Percentiles rank a stretch among this genome's conserved stretches.
phyloP scores from a whole-genome alignment of 2,329 filamentous ascomycete genomes.

The Coniochaeta hoffmannii region DNA sequence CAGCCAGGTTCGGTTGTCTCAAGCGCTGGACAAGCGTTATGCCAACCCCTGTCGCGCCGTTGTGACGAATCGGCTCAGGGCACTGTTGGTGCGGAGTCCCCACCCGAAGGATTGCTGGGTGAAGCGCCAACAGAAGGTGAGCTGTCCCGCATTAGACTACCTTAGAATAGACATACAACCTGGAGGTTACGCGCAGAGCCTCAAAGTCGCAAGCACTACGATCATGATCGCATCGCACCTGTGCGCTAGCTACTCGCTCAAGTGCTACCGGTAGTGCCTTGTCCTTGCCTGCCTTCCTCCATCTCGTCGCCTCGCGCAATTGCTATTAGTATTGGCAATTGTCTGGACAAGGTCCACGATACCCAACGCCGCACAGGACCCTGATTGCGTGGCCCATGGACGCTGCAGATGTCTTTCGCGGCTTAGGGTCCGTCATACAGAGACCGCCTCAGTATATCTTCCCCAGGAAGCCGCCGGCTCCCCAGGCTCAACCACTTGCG shows the following conservation, averaged over 20 bases:
- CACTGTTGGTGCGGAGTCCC: background rate
- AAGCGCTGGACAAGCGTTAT: background rate
- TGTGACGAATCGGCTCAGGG: background rate
- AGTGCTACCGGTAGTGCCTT: background rate
- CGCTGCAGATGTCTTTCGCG: conserved; percentile 48
- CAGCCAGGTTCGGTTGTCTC: background rate
- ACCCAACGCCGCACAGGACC: background rate
- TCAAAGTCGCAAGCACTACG: background rate
- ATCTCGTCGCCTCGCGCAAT: background rate
- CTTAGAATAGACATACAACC: background rate
- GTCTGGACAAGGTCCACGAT: background rate
- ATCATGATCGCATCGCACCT: background rate
- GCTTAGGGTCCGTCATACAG: background rate
- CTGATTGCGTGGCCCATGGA: conserved; percentile 40
- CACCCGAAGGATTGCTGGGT: background rate
- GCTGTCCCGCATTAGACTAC: background rate
- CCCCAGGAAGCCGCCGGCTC: conserved; percentile 18
- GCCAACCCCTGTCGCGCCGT: background rate
- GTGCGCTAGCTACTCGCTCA: background rate
- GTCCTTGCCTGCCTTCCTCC: background rate
- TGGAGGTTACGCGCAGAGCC: background rate
- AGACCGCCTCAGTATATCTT: conserved; percentile 22
- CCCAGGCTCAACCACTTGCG: conserved; percentile 15
- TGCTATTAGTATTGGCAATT: background rate
- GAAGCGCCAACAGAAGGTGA: background rate